Conservation (phyloP, 805 yeast genomes). For the Monosporozyma aerobia region DNA sequence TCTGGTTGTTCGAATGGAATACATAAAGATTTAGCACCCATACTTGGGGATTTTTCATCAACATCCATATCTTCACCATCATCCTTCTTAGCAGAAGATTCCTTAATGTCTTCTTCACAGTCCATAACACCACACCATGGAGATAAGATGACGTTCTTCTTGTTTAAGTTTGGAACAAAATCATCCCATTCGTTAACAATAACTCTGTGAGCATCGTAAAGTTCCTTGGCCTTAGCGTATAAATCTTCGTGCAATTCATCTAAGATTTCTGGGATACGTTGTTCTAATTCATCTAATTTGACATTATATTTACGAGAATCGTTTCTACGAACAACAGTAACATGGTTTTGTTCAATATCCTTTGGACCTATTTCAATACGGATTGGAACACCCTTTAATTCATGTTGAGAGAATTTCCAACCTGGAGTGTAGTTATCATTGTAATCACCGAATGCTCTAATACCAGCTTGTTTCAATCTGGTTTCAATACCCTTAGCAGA, state of each 20-base stretch:
- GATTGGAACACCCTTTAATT: slow-evolving; percentile 89
- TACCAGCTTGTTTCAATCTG: slow-evolving; percentile 47
- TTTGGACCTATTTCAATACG: slow-evolving; percentile 95
- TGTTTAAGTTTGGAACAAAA: slow-evolving; percentile 85
- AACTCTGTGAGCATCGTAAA: slow-evolving; percentile 77
- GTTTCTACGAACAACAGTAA: slow-evolving; percentile 88
- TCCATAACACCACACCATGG: slow-evolving; percentile 97
- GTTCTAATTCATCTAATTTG: slow-evolving; percentile 53
- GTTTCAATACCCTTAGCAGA: slow-evolving; percentile 65
- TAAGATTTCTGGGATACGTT: slow-evolving; percentile 62
- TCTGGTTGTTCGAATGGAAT: slow-evolving; percentile 90
- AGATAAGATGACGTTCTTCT: slow-evolving; percentile 79
- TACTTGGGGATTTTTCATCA: slow-evolving; percentile 94
- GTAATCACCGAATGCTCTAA: slow-evolving; percentile 78
- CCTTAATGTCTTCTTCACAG: slow-evolving; percentile 97
- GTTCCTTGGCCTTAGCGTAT: slow-evolving; percentile 68
- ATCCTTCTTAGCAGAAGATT: slow-evolving; percentile 66
- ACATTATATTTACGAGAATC: slow-evolving; percentile 67
- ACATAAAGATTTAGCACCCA: slow-evolving; percentile 99
- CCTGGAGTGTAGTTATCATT: slow-evolving; percentile 96
- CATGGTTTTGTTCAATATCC: slow-evolving; percentile 73
- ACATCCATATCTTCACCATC: slow-evolving; percentile 78
- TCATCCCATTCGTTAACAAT: slow-evolving; percentile 79
- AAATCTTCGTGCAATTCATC: slow-evolving; percentile 74
- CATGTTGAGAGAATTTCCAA: slow-evolving; percentile 97